phyloP scores from a whole-genome alignment of 2,329 filamentous ascomycete genomes.

The Xylariaceae sp. region DNA sequence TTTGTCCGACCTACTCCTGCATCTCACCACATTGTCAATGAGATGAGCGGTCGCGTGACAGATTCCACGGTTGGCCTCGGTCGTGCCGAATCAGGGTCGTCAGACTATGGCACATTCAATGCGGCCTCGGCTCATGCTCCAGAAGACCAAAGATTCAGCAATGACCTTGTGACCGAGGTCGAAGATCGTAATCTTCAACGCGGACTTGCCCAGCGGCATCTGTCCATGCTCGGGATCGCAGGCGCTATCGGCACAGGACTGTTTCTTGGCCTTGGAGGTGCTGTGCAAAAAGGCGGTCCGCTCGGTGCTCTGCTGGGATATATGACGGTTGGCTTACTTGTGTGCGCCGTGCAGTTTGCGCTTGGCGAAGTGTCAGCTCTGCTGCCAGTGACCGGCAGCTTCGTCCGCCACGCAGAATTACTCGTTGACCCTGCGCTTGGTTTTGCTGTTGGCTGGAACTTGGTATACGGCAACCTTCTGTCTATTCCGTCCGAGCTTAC shows the following conservation, averaged over 20 bases:
- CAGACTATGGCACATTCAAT: conserved; percentile 13
- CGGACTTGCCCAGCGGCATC: conserved; percentile 49
- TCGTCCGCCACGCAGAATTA: conserved; percentile 56
- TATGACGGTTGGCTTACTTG: conserved; percentile 50
- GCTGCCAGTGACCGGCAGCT: conserved; percentile 59
- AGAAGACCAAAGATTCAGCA: conserved; percentile 17
- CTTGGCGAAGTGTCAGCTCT: conserved; percentile 58
- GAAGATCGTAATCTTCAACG: conserved; percentile 48
- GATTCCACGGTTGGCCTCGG: too few relatives aligned
- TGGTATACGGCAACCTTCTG: conserved; percentile 51
- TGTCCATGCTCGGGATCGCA: conserved; percentile 60
- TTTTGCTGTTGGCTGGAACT: conserved; percentile 50
- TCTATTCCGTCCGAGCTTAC: conserved; percentile 58
- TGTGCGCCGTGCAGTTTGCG: conserved; percentile 54
- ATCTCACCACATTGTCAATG: too few relatives aligned
- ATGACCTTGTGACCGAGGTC: conserved; percentile 41
- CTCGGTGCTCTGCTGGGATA: conserved; percentile 48
- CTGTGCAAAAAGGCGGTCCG: conserved; percentile 47
- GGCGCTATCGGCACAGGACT: conserved; percentile 58
- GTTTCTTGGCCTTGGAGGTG: conserved; percentile 54
- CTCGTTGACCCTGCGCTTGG: conserved; percentile 59
- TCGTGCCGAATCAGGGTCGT: neutral
- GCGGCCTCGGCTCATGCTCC: conserved; percentile 1
- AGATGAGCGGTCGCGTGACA: too few relatives aligned
- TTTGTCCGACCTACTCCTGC: too few relatives aligned